Conservation (phyloP, 768 basidiomycete genomes). For the Favolaschia claudopus region DNA sequence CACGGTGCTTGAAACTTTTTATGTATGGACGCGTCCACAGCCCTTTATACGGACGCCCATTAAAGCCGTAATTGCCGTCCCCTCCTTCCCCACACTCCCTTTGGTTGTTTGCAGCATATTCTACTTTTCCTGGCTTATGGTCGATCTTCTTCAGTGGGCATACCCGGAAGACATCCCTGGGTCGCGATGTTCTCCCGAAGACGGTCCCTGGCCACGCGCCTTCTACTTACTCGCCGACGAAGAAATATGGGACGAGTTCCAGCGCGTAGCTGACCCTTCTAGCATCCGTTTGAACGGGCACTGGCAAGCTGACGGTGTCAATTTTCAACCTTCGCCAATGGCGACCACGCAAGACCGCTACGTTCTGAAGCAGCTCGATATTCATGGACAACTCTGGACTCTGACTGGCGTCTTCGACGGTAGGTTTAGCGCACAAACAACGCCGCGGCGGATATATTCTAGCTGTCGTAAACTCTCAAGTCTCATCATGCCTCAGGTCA, state of each 20-base stretch:
- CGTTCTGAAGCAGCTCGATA: constrained; percentile 61
- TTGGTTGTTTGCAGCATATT: background rate
- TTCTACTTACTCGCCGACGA: constrained; percentile 58
- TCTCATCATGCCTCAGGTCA: constrained; percentile 53
- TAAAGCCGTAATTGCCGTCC: background rate
- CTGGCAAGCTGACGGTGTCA: constrained; percentile 63
- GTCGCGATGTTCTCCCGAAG: constrained; percentile 66
- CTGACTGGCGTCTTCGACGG: constrained; percentile 78
- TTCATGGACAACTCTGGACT: constrained; percentile 66
- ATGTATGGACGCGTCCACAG: constrained; percentile 16
- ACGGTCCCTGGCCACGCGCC: constrained; percentile 70
- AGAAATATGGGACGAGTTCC: constrained; percentile 63
- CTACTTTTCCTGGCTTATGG: constrained; percentile 6
- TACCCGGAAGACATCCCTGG: constrained; percentile 70
- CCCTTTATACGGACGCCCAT: background rate
- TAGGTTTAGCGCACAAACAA: constrained; percentile 37
- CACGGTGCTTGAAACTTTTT: background rate
- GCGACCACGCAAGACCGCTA: constrained; percentile 71
- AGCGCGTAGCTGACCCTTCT: constrained; percentile 59
- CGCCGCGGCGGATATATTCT: constrained; percentile 17
- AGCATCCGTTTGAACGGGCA: constrained; percentile 44
- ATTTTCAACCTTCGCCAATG: constrained; percentile 68
- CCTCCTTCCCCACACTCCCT: background rate
- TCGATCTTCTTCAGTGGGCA: constrained; percentile 43
- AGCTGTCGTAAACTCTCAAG: constrained; percentile 2